Evolutionary conservation across 2,329 filamentous ascomycete species (phyloP).

Genomic region (Fusarium longipes): DNA sequence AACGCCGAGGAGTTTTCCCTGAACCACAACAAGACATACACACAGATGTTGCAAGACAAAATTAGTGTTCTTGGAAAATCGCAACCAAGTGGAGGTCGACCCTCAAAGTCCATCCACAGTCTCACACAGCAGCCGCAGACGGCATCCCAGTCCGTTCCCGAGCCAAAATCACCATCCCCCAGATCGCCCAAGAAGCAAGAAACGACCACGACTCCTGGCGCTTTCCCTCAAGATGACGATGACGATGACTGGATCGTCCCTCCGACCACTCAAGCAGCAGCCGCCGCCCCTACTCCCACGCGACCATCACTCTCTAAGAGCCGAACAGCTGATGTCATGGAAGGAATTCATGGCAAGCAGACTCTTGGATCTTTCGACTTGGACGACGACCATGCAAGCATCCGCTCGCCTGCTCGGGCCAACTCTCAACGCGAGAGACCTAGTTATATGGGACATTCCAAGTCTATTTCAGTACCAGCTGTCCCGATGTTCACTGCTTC

Average conservation of each 20-base stretch:
- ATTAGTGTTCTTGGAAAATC: constrained; percentile 79
- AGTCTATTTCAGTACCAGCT: constrained; percentile 72
- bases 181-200: constrained; percentile 47
- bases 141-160: constrained; percentile 46
- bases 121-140: constrained; percentile 47
- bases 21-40: constrained; percentile 86
- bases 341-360: constrained; percentile 62
- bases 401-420: constrained; percentile 27
- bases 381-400: constrained; percentile 12
- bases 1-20: constrained; percentile 58
- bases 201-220: constrained; percentile 64
- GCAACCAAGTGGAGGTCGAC: constrained; percentile 60
- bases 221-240: constrained; percentile 64
- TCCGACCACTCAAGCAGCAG: constrained; percentile 52
- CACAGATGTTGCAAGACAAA: constrained; percentile 90
- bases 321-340: constrained; percentile 70
- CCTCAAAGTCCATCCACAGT: constrained; percentile 61
- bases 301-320: constrained; percentile 69
- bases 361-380: constrained; percentile 58
- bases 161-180: constrained; percentile 47
- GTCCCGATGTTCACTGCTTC: constrained; percentile 51
- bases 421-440: constrained; percentile 31
- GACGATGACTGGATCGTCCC: constrained; percentile 71
- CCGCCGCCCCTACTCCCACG: constrained; percentile 45
- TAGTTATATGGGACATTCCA: constrained; percentile 57